Evolutionary conservation across 2,329 filamentous ascomycete species (phyloP), one percentile per base, ranked within the genome.

Genomic region (Lasiodiplodia gonubiensis): DNA sequence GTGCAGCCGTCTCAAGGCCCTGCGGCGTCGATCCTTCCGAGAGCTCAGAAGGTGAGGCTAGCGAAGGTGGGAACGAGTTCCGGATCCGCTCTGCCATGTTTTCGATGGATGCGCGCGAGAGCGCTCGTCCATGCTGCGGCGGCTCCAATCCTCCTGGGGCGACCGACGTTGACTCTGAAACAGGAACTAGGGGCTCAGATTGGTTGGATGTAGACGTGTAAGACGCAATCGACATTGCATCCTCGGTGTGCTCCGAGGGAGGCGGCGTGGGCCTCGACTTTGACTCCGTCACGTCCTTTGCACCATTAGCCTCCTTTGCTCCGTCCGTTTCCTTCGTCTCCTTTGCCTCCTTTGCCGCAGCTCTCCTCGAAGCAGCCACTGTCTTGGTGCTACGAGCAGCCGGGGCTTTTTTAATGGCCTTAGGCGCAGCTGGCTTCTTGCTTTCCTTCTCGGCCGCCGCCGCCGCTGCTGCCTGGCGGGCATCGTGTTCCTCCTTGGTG

Each of bases 401-500:
- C 51, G 69, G 23, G 14, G 64, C 46, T 52, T 75, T 79, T 1
- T 72, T 66, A 21, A 72, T 66, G 1, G 75, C 64, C 70, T 79
- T 82, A 66, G 76, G 78, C 0, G 77, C 70, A 2, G 74, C 73
- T 49, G 66, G 18, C 37, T 67, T 69, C 39, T 68, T 68, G n/a
- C 75, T 75, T 60, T 79, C 78, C 67, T 79, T 80, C 55, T 79
- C 78, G 27, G 74, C 75, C 49, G 81, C 79, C 49, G 81, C 79
- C n/a, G 80, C 76, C 0, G 74, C 70, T n/a, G 72, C 74, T 64
- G 79, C 80, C 61, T 82, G 77, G 25, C 84, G 77, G 8, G 80
- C 81, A 33, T 86, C 84, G 68, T 88, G 81, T 72, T 88, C 86
- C 72, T 88, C 86, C 25, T 82, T 82, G 0, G 85, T 81, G 0